Percentiles rank a stretch among this genome's conserved stretches.
Conservation (phyloP, 2,329 filamentous ascomycete species). For the Diaporthe helianthi region DNA sequence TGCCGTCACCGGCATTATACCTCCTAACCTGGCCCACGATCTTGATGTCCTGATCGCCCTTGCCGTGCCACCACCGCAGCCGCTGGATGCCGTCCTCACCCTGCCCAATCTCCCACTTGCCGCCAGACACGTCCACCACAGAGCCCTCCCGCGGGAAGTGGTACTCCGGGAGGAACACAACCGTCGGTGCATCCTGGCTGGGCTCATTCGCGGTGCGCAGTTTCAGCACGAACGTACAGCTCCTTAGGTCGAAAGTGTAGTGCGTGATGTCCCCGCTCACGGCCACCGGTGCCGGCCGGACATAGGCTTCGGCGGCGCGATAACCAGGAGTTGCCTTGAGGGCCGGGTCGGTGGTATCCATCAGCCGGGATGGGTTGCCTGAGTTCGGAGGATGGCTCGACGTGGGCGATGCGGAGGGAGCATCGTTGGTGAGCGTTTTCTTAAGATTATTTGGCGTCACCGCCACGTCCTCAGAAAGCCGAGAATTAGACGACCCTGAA, state of each 20-base stretch:
- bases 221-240: slow-evolving; percentile 77
- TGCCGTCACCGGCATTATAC: slow-evolving; percentile 62
- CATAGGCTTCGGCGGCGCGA: slow-evolving; percentile 90
- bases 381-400: slow-evolving; percentile 45
- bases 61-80: slow-evolving; percentile 91
- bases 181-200: slow-evolving; percentile 68
- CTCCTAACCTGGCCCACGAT: slow-evolving; percentile 76
- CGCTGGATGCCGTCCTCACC: slow-evolving; percentile 75
- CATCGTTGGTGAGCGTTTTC: slow-evolving; percentile 67
- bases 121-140: slow-evolving; percentile 77
- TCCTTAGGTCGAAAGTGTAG: slow-evolving; percentile 83
- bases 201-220: slow-evolving; percentile 68
- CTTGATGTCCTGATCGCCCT: slow-evolving; percentile 81
- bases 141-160: slow-evolving; percentile 84
- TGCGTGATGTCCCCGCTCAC: slow-evolving; percentile 74
- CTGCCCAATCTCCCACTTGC: slow-evolving; percentile 86
- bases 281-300: slow-evolving; percentile 81
- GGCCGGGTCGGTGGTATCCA: slow-evolving; percentile 57
- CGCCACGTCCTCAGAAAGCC: slow-evolving; percentile 49
- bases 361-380: background rate
- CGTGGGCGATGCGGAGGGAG: slow-evolving; percentile 66
- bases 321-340: slow-evolving; percentile 70
- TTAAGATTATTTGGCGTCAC: slow-evolving; percentile 81
- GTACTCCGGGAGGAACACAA: slow-evolving; percentile 87
- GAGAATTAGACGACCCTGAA: slow-evolving; percentile 46